A percentile compares a stretch with the other conserved stretches of the same genome.
Evolutionary conservation across 2,329 filamentous ascomycete species (phyloP).

Genomic region (Epichloe hybrida): DNA sequence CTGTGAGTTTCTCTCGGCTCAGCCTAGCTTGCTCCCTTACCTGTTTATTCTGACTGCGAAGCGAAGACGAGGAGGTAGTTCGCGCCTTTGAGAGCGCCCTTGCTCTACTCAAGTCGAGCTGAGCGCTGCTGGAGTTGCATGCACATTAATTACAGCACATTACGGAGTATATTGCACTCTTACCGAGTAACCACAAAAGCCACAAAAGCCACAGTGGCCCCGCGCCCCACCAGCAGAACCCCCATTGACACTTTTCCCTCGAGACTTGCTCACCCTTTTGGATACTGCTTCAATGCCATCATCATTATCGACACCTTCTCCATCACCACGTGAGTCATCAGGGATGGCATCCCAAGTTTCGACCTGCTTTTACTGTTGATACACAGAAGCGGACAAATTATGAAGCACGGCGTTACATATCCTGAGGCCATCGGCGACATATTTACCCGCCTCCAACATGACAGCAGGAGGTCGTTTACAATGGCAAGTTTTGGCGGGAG

Average conservation of each 20-base stretch:
- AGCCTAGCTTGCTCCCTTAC: neutral
- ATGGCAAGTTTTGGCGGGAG: neutral
- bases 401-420: neutral
- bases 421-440: neutral
- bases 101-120: constrained; percentile 33
- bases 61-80: constrained; percentile 38
- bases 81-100: constrained; percentile 49
- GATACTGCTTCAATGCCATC: neutral
- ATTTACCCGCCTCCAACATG: neutral
- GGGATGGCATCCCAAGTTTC: neutral
- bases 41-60: constrained; percentile 7
- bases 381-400: neutral
- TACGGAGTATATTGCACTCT: no score
- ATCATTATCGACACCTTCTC: neutral
- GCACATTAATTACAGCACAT: neutral
- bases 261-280: neutral
- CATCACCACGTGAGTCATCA: neutral
- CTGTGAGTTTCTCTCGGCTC: constrained; percentile 39
- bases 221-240: neutral
- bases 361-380: neutral
- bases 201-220: neutral
- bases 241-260: neutral
- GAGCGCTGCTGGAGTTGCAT: constrained; percentile 1
- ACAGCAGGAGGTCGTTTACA: neutral
- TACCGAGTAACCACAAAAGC: no score